These are phyloP conservation scores for Pelargonium hybrid DNA, from an alignment of 441 rosid species.

Conservation along the genomic window DNA sequence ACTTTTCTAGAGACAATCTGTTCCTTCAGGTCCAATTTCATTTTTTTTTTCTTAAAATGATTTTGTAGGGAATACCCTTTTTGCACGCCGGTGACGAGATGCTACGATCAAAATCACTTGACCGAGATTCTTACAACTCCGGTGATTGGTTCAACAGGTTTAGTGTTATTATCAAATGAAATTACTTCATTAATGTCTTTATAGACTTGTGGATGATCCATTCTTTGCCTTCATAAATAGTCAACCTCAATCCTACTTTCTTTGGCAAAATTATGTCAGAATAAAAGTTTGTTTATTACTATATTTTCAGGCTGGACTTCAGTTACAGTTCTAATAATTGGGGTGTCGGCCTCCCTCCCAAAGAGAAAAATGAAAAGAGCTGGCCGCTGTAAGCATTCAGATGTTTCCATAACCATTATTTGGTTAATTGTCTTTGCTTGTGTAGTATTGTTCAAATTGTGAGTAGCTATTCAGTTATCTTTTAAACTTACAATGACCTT, in stretches of 20 bases:
- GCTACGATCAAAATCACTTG: conserved; percentile 92
- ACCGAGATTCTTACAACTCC: conserved; percentile 97
- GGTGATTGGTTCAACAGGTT: conserved; percentile 99
- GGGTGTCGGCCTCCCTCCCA: conserved; percentile 96
- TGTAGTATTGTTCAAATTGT: not conserved
- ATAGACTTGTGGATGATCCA: not conserved
- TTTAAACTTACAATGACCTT: conserved; percentile 5
- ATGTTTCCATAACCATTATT: conserved; percentile 8
- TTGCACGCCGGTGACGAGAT: conserved; percentile 94
- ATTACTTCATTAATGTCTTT: conserved; percentile 7
- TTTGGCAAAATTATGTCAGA: conserved; percentile 8
- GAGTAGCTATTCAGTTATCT: not conserved
- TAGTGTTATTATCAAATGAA: conserved; percentile 16
- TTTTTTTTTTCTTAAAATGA: not conserved
- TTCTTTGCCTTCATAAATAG: not conserved
- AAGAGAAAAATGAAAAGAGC: conserved; percentile 62
- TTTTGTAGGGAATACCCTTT: conserved; percentile 77
- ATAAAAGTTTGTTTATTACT: conserved; percentile 16
- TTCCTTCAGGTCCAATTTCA: not conserved
- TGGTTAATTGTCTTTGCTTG: not conserved
- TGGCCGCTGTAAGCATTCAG: conserved; percentile 70
- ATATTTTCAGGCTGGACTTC: conserved; percentile 70
- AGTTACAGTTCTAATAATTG: conserved; percentile 69
- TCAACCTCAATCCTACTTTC: conserved; percentile 10
- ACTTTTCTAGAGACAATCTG: not conserved